A percentile compares a stretch with the other conserved stretches of the same genome.
phyloP scores from a whole-genome alignment of 148 eudicot genomes.

The Mesembryanthemum crystallinum region DNA sequence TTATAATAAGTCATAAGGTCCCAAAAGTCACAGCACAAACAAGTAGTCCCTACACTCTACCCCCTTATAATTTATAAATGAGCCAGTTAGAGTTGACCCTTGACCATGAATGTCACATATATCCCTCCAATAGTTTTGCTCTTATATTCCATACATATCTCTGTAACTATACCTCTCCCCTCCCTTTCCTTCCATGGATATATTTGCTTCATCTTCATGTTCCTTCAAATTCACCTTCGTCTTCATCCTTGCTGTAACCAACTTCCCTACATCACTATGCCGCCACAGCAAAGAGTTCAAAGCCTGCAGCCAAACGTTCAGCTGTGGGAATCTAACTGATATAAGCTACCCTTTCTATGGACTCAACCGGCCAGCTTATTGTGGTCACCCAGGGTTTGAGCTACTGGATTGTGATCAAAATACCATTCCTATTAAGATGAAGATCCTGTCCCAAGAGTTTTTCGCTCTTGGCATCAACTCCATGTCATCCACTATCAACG shows the following conservation, averaged over 20 bases:
- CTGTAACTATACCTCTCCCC: not conserved
- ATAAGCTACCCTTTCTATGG: conserved; percentile 4
- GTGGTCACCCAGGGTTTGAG: not conserved
- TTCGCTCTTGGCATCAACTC: not conserved
- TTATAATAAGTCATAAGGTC: no score
- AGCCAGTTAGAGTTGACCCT: not conserved
- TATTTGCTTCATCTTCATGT: not conserved
- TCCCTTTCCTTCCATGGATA: not conserved
- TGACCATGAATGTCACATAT: not conserved
- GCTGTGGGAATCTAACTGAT: not conserved
- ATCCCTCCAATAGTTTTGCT: not conserved
- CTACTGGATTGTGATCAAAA: not conserved
- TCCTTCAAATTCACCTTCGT: not conserved
- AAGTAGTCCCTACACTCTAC: conserved; percentile 10
- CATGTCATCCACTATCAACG: not conserved
- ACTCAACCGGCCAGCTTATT: not conserved
- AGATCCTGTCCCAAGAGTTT: not conserved
- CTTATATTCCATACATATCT: not conserved
- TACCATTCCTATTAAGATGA: not conserved
- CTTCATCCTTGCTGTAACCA: not conserved
- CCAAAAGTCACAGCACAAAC: no score
- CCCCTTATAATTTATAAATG: no score
- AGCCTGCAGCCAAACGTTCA: not conserved
- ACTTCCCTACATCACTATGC: not conserved
- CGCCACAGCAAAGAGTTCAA: conserved; percentile 5